phyloP scores from a whole-genome alignment of 306 rosid species.

The peach (Prunus persica) region Prunus_persica_NCBIv2 NC_034011.1:25977001-25977500 shows the following conservation, averaged over 20 bases:
- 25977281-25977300: too few relatives aligned
- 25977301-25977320: too few relatives aligned
- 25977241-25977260: background rate
- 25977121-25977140: too few relatives aligned
- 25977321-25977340: background rate
- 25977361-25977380: background rate
- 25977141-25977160: background rate
- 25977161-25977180: background rate
- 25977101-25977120: too few relatives aligned
- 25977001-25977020: too few relatives aligned
- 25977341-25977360: background rate
- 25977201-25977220: background rate
- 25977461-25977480: background rate
- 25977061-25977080: too few relatives aligned
- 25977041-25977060: too few relatives aligned
- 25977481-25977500: background rate
- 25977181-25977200: too few relatives aligned
- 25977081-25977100: too few relatives aligned
- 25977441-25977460: background rate
- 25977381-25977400: background rate
- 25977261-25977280: background rate
- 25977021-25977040: too few relatives aligned
- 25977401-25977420: slow-evolving; percentile 1
- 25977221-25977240: background rate
- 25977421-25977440: slow-evolving; percentile 8